Base-by-base conservation (phyloP, 2,329 filamentous ascomycete genomes). In the Stachybotrys echinatus region DNA sequence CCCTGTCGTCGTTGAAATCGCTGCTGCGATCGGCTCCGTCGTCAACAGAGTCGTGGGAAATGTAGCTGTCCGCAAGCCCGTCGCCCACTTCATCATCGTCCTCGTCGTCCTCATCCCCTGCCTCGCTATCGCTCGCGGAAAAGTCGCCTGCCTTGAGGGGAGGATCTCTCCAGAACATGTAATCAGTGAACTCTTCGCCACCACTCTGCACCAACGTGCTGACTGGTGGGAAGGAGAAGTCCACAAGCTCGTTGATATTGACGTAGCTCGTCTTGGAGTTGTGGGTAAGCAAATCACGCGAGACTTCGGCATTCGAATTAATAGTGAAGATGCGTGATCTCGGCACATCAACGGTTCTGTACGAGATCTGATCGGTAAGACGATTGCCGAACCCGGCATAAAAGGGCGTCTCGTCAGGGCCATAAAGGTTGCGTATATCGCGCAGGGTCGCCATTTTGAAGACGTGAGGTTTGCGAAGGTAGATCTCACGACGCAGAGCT, bases 361-460 rank as follows among this genome's bases (percentile, higher is more conserved):
- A 99, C 48, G 89, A 95, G 52, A 99, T 83, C 49, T 95, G 94
- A 65, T 99, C 95, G 1, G 95, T 99, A 50, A 99, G 79, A 50
- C 94, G 85, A 67, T 99, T 99, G 51, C 95, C 94, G 62, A 97
- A 99, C 0, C 94, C 94, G 12, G 95, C 95, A 62, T 96, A 97
- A 64, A 99, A 99, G 0, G 94, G 92, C 18, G 85, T 90, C 40
- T 82, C 76, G 22, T 87, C 83, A 0, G 82, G 77, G 3, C 84
- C 85, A 63, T 96, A 99, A 1, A 99, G 77, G 51, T 86, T 89
- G 64, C 92, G 85, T 58, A 99, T 97, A 66, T 99, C 94, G 39
- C 94, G 85, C 19, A 99, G 74, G 55, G 94, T 99, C 2, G 94
- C 91, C 95, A 99, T 99, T 71, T 99, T 99, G 81, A 99, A 99